Conservation (phyloP, 805 yeast species). For the Cephaloascus albidus region DNA sequence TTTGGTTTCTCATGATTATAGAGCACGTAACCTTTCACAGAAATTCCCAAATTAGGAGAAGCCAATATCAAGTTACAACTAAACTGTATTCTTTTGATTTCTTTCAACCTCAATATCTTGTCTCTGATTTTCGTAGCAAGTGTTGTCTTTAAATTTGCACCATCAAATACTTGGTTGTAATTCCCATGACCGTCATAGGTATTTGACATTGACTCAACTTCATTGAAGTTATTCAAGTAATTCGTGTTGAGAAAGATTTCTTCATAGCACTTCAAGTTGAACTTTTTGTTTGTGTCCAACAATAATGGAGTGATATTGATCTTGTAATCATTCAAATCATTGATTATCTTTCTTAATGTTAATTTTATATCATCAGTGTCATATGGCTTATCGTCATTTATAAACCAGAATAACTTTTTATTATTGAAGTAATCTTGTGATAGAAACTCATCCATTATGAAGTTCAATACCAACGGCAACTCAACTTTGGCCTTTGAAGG, state of each 20-base stretch:
- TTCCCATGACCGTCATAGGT: background rate
- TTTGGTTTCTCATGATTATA: slow-evolving; percentile 43
- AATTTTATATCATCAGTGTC: slow-evolving; percentile 31
- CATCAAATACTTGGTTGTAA: slow-evolving; percentile 12
- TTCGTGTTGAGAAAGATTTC: slow-evolving; percentile 47
- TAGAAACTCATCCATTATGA: slow-evolving; percentile 47
- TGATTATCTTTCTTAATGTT: slow-evolving; percentile 45
- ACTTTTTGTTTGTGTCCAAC: slow-evolving; percentile 22
- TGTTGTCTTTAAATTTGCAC: slow-evolving; percentile 33
- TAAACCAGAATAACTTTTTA: slow-evolving; percentile 59
- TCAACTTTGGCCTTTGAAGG: slow-evolving; percentile 11
- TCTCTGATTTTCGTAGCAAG: slow-evolving; percentile 31
- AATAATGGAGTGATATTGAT: slow-evolving; percentile 60
- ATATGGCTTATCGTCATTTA: slow-evolving; percentile 67
- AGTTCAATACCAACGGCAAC: slow-evolving; percentile 28
- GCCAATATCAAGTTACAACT: slow-evolving; percentile 51
- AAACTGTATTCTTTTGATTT: slow-evolving; percentile 55
- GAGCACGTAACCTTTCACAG: slow-evolving; percentile 66
- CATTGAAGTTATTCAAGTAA: slow-evolving; percentile 23
- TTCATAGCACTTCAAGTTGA: slow-evolving; percentile 36
- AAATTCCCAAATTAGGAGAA: slow-evolving; percentile 43
- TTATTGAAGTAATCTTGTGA: slow-evolving; percentile 37
- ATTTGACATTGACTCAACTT: background rate
- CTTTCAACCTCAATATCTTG: slow-evolving; percentile 45
- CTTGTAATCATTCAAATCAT: slow-evolving; percentile 46